These are phyloP conservation scores for Sicyos baderoa DNA, from an alignment of 306 rosid species.

Conservation along the genomic window DNA sequence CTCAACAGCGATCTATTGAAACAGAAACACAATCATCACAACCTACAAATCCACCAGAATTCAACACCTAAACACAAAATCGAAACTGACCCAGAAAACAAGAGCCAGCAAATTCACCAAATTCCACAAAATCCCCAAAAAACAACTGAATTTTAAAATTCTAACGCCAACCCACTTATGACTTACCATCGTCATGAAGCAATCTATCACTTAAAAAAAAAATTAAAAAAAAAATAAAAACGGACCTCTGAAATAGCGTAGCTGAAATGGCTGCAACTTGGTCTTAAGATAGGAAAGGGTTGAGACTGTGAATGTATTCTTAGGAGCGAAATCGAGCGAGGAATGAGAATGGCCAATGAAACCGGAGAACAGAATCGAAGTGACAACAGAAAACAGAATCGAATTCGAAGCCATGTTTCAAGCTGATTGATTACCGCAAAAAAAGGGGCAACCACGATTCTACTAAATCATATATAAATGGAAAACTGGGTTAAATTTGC, in stretches of 20 bases:
- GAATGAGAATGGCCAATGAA: slow-evolving; percentile 34
- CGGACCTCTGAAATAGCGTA: slow-evolving; percentile 75
- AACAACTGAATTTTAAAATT: too few relatives aligned
- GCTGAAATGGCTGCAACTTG: slow-evolving; percentile 44
- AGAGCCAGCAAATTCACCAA: too few relatives aligned
- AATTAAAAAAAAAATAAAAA: slow-evolving; percentile 16
- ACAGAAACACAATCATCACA: neutral
- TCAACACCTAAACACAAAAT: neutral
- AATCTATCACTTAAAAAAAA: too few relatives aligned
- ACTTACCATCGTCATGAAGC: too few relatives aligned
- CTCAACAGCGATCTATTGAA: neutral
- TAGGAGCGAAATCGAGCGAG: slow-evolving; percentile 24
- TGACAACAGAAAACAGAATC: slow-evolving; percentile 35
- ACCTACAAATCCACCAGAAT: neutral
- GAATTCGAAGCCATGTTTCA: slow-evolving; percentile 43
- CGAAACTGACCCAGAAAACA: neutral
- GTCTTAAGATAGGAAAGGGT: slow-evolving; percentile 67
- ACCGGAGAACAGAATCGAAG: slow-evolving; percentile 29
- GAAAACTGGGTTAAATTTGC: neutral
- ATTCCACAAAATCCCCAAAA: too few relatives aligned
- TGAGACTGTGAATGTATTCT: slow-evolving; percentile 51
- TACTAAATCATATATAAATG: neutral
- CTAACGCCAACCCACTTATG: too few relatives aligned
- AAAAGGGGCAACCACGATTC: neutral
- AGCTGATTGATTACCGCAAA: slow-evolving; percentile 19